phyloP scores from a whole-genome alignment of 371 early-diverging fungal species.

The Chytridium lagenaria region DNA sequence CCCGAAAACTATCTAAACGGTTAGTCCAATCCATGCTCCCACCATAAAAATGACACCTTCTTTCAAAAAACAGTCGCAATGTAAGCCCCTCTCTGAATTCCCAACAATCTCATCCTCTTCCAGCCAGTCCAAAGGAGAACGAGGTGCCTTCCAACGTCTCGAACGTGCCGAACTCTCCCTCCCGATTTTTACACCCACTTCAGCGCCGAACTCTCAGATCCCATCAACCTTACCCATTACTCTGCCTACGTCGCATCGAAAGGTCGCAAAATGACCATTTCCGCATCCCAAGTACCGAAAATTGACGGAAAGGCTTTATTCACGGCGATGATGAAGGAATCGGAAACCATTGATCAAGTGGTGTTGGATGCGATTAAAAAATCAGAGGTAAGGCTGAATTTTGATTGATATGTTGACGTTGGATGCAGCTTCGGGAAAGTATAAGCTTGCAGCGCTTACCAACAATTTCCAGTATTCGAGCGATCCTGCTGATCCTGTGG shows the following conservation, averaged over 20 bases:
- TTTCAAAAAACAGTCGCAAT: slow-evolving; percentile 18
- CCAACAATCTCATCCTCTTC: background rate
- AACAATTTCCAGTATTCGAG: slow-evolving; percentile 74
- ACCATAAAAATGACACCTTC: background rate
- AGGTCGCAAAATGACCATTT: slow-evolving; percentile 6
- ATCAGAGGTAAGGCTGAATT: slow-evolving; percentile 52
- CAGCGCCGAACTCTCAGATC: slow-evolving; percentile 27
- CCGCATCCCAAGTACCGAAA: background rate
- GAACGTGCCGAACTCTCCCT: slow-evolving; percentile 76
- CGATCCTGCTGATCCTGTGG: slow-evolving; percentile 41
- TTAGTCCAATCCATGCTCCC: slow-evolving; percentile 39
- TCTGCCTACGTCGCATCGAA: slow-evolving; percentile 28
- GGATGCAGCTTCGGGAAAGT: slow-evolving; percentile 58
- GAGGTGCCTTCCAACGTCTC: slow-evolving; percentile 75
- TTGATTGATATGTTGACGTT: no score
- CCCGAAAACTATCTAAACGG: slow-evolving; percentile 81
- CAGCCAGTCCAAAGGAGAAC: slow-evolving; percentile 54
- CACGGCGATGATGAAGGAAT: slow-evolving; percentile 73
- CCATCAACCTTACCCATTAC: slow-evolving; percentile 16
- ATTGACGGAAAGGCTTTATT: slow-evolving; percentile 75
- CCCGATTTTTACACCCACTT: slow-evolving; percentile 68
- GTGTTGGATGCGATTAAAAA: slow-evolving; percentile 65
- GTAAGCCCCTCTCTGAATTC: slow-evolving; percentile 4
- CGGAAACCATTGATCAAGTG: slow-evolving; percentile 56
- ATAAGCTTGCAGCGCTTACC: slow-evolving; percentile 75